These are phyloP conservation scores for Cladosporium cucumerinum DNA, from an alignment of 2,329 filamentous ascomycete species.

Conservation along the genomic window DNA sequence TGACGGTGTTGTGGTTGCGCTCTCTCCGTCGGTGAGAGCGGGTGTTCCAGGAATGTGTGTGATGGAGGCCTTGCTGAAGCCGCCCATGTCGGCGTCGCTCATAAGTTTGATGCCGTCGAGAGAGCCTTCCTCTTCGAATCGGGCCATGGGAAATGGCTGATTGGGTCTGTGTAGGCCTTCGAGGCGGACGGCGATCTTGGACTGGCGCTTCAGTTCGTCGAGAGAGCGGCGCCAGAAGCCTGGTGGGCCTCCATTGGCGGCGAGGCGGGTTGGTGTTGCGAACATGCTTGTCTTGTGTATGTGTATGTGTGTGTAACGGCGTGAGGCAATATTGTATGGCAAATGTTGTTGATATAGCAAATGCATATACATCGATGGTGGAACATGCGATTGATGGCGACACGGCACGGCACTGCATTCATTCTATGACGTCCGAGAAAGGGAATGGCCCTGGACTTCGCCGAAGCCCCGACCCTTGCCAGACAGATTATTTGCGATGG, in stretches of 20 bases:
- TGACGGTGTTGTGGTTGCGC: not conserved
- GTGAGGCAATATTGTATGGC: not conserved
- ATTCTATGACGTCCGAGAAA: not conserved
- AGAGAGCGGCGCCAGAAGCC: slow-evolving; percentile 58
- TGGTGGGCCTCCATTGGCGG: slow-evolving; percentile 26
- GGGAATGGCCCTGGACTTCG: not conserved
- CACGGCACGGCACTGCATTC: no score
- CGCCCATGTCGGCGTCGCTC: slow-evolving; percentile 80
- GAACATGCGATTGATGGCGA: not conserved
- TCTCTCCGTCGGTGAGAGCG: not conserved
- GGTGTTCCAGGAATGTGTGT: slow-evolving; percentile 50
- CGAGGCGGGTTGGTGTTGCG: slow-evolving; percentile 23
- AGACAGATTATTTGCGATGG: not conserved
- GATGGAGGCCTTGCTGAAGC: slow-evolving; percentile 71
- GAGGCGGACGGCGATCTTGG: slow-evolving; percentile 60
- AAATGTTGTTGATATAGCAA: not conserved
- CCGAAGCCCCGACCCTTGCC: slow-evolving; percentile 2
- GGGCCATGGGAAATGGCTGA: slow-evolving; percentile 62
- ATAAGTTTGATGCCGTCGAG: slow-evolving; percentile 64
- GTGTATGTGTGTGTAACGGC: not conserved
- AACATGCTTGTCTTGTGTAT: slow-evolving; percentile 17
- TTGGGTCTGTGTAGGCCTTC: slow-evolving; percentile 66
- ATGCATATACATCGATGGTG: not conserved
- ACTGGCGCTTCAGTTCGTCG: slow-evolving; percentile 57
- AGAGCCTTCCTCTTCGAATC: slow-evolving; percentile 54